Percentiles rank a stretch among this genome's conserved stretches.
These are phyloP conservation scores for Diutina pseudorugosa DNA, from an alignment of 1,139 yeast species.

Conservation along the genomic window DNA sequence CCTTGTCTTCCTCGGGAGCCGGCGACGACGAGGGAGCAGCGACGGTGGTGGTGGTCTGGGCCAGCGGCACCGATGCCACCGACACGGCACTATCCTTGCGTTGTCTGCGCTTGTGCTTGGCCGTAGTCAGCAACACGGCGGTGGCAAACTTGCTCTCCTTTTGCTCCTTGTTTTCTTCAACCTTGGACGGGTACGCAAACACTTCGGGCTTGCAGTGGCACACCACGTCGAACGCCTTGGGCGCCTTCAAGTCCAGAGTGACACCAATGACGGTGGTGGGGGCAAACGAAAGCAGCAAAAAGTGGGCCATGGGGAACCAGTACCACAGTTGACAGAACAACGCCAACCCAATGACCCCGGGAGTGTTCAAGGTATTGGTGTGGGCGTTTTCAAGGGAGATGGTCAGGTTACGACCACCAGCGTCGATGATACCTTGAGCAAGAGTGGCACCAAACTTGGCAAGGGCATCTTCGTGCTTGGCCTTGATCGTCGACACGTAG, in stretches of 20 bases:
- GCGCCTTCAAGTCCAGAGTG: constrained; percentile 74
- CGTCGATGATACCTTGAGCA: constrained; percentile 96
- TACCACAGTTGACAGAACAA: constrained; percentile 93
- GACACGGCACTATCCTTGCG: constrained; percentile 21
- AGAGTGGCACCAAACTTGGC: constrained; percentile 97
- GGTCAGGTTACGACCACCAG: constrained; percentile 98
- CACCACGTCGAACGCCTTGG: constrained; percentile 58
- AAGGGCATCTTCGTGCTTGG: constrained; percentile 91
- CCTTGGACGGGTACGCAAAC: constrained; percentile 86
- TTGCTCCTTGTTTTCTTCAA: constrained; percentile 68
- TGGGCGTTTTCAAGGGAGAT: constrained; percentile 83
- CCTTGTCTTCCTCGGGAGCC: constrained; percentile 11
- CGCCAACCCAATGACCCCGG: constrained; percentile 86
- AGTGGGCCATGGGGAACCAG: constrained; percentile 97
- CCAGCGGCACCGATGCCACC: constrained; percentile 9
- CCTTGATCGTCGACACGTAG: constrained; percentile 63
- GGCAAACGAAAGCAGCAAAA: constrained; percentile 79
- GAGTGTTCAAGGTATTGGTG: constrained; percentile 81
- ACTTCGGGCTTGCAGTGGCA: constrained; percentile 72
- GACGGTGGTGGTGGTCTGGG: constrained; percentile 10
- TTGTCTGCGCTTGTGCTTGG: constrained; percentile 81
- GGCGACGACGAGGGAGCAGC: constrained; percentile 18
- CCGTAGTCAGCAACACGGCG: constrained; percentile 90
- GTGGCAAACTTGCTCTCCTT: constrained; percentile 85
- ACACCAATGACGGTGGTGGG: constrained; percentile 91